Evolutionary conservation across 345 rosid genomes (phyloP).

Genomic region (Rubroshorea leprosula): DNA sequence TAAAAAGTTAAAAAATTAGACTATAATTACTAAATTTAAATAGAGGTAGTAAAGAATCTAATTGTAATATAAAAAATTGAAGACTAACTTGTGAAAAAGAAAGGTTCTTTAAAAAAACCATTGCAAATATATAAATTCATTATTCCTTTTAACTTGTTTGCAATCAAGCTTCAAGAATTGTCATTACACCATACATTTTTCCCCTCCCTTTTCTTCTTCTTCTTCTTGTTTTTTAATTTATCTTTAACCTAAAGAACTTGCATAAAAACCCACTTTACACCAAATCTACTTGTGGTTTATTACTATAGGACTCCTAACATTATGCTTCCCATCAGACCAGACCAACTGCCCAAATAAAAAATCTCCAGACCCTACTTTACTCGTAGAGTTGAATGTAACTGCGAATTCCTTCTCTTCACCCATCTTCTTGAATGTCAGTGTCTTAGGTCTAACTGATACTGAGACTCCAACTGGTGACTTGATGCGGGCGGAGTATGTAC

Average conservation of each 20-base stretch:
- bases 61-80: too few relatives aligned
- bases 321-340: slow-evolving; percentile 42
- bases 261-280: not conserved
- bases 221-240: too few relatives aligned
- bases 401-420: slow-evolving; percentile 23
- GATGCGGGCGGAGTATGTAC: not conserved
- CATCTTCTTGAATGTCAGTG: not conserved
- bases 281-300: slow-evolving; percentile 1
- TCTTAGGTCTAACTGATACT: not conserved
- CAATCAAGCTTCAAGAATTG: too few relatives aligned
- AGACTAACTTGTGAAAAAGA: too few relatives aligned
- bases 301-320: slow-evolving; percentile 40
- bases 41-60: too few relatives aligned
- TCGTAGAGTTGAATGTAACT: slow-evolving; percentile 18
- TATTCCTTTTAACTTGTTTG: too few relatives aligned
- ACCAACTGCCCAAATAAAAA: slow-evolving; percentile 27
- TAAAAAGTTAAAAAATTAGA: too few relatives aligned
- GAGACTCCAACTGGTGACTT: not conserved
- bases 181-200: too few relatives aligned
- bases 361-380: not conserved
- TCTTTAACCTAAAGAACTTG: not conserved
- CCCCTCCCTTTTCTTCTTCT: not conserved
- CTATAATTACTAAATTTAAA: too few relatives aligned
- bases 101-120: too few relatives aligned
- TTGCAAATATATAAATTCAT: too few relatives aligned